phyloP scores from a whole-genome alignment of 1,284 basidiomycete genomes.

The Tylopilus sp. region DNA sequence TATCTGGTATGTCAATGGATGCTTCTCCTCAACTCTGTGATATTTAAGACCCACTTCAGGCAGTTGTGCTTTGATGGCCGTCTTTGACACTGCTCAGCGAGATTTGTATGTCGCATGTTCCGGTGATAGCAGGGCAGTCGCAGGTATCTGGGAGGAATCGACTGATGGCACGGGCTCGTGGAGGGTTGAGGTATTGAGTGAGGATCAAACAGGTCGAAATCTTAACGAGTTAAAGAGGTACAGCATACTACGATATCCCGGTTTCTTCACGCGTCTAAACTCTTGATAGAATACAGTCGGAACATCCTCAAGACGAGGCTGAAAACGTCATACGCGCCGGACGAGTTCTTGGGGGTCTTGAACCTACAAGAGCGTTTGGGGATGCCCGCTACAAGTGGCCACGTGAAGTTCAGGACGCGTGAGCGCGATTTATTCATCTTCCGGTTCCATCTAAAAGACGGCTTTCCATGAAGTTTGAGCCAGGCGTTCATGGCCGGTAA shows the following conservation, averaged over 20 bases:
- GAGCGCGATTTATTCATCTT: slow-evolving; percentile 30
- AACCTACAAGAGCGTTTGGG: slow-evolving; percentile 93
- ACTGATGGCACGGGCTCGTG: slow-evolving; percentile 64
- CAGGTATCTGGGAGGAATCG: slow-evolving; percentile 82
- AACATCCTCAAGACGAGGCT: slow-evolving; percentile 85
- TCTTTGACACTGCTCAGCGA: slow-evolving; percentile 79
- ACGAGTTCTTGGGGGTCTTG: slow-evolving; percentile 88
- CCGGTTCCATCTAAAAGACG: neutral
- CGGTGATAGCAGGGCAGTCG: slow-evolving; percentile 94
- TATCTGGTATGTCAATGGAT: slow-evolving; percentile 51
- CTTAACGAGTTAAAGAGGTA: slow-evolving; percentile 76
- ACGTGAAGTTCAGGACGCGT: slow-evolving; percentile 71
- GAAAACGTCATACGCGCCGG: slow-evolving; percentile 83
- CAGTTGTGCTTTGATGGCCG: slow-evolving; percentile 83
- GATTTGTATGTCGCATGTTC: slow-evolving; percentile 89
- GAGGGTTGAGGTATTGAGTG: slow-evolving; percentile 88
- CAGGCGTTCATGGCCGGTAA: slow-evolving; percentile 68
- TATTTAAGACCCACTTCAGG: slow-evolving; percentile 46
- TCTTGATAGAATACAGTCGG: slow-evolving; percentile 70
- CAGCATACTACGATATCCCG: slow-evolving; percentile 8
- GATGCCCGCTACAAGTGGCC: slow-evolving; percentile 95
- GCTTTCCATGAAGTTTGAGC: slow-evolving; percentile 51
- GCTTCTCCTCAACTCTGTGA: neutral
- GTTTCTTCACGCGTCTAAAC: slow-evolving; percentile 7
- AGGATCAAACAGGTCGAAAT: slow-evolving; percentile 96